Conservation (phyloP, 306 rosid genomes). For the Glycyrrhiza uralensis region DNA sequence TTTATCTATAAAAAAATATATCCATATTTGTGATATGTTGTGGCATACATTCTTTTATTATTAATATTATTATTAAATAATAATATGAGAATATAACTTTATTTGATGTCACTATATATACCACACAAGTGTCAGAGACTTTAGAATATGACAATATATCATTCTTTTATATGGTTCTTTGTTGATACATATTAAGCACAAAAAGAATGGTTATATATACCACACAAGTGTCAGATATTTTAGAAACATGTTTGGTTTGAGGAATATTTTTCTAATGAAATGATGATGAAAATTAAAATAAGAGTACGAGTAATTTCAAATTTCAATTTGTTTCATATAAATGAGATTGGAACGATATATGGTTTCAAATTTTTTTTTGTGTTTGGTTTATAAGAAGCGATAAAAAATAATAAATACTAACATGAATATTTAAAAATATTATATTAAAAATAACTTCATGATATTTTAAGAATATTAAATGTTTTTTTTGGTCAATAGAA, state of each 20-base stretch:
- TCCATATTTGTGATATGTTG: too few relatives aligned
- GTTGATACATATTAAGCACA: neutral
- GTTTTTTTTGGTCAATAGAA: too few relatives aligned
- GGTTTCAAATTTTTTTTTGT: neutral
- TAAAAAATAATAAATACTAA: neutral
- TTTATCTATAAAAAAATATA: too few relatives aligned
- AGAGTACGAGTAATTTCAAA: neutral
- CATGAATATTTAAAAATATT: too few relatives aligned
- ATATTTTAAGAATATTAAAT: too few relatives aligned
- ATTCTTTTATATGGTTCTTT: neutral
- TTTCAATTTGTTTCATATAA: neutral
- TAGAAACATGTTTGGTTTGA: neutral
- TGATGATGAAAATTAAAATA: too few relatives aligned
- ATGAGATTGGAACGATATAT: neutral
- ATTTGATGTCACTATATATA: too few relatives aligned
- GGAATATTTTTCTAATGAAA: neutral
- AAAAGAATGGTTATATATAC: neutral
- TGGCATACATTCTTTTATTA: neutral
- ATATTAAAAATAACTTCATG: too few relatives aligned
- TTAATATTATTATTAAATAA: too few relatives aligned
- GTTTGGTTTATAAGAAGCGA: neutral
- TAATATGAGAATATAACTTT: too few relatives aligned
- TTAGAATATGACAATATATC: neutral
- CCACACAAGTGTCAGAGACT: too few relatives aligned
- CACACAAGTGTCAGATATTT: neutral